Conservation (phyloP, 306 rosid species). For the Malus orientalis region DNA sequence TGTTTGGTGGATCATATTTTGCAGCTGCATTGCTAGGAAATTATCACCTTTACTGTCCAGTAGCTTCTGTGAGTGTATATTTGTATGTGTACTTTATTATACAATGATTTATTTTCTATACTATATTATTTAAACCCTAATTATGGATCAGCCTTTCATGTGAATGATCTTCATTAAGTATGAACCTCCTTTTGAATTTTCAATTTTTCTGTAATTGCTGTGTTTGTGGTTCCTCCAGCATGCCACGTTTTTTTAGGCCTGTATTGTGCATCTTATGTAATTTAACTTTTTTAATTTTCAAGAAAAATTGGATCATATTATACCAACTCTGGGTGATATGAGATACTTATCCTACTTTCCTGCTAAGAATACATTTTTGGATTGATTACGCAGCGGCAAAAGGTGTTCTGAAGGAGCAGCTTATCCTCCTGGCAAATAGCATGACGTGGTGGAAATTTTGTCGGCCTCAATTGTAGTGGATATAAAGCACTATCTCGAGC, state of each 20-base stretch:
- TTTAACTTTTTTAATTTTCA: background rate
- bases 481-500: slow-evolving; percentile 69
- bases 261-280: background rate
- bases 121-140: background rate
- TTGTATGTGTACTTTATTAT: background rate
- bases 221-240: background rate
- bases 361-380: background rate
- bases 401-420: slow-evolving; percentile 94
- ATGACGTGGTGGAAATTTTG: slow-evolving; percentile 87
- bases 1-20: background rate
- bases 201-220: background rate
- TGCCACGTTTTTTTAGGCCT: background rate
- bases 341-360: background rate
- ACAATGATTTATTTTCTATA: too few relatives aligned
- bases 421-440: slow-evolving; percentile 72
- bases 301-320: background rate
- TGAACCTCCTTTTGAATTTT: background rate
- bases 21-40: background rate
- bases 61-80: background rate
- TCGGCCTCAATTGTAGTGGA: slow-evolving; percentile 82
- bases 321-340: background rate
- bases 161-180: background rate
- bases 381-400: slow-evolving; percentile 55
- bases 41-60: background rate
- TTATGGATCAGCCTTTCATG: background rate